phyloP scores from a whole-genome alignment of 192 early-diverging fungal genomes.

The Funneliformis mosseae region DNA sequence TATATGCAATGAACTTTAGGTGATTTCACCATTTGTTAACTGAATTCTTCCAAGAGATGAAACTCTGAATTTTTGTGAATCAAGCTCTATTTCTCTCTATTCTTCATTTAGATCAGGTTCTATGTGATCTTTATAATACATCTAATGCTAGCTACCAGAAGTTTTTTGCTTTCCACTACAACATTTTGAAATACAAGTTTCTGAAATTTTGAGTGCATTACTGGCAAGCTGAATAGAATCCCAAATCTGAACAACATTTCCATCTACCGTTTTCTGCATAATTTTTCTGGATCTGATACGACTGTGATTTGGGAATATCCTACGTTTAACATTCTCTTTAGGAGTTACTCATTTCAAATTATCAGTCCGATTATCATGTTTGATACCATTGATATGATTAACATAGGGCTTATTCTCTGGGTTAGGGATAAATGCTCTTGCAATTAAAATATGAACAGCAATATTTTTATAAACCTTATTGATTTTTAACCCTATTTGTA shows the following conservation, averaged over 20 bases:
- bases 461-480: not conserved
- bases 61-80: conserved; percentile 21
- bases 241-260: conserved; percentile 29
- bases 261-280: conserved; percentile 2
- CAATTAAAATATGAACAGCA: not conserved
- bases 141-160: not conserved
- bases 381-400: no score
- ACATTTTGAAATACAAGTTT: conserved; percentile 4
- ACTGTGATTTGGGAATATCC: no score
- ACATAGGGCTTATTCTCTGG: conserved; percentile 2
- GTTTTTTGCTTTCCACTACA: conserved; percentile 21
- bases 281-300: not conserved
- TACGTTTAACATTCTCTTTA: no score
- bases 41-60: conserved; percentile 13
- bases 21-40: not conserved
- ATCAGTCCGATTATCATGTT: not conserved
- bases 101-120: conserved; percentile 15
- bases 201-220: conserved; percentile 19
- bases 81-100: conserved; percentile 20
- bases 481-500: not conserved
- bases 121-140: conserved; percentile 27
- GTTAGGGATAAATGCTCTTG: not conserved
- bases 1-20: not conserved
- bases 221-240: not conserved
- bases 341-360: no score